Evolutionary conservation across 495 filamentous ascomycete species (phyloP), one percentile per base, ranked within the genome.

Genomic region (Cercophora newfieldiana): DNA sequence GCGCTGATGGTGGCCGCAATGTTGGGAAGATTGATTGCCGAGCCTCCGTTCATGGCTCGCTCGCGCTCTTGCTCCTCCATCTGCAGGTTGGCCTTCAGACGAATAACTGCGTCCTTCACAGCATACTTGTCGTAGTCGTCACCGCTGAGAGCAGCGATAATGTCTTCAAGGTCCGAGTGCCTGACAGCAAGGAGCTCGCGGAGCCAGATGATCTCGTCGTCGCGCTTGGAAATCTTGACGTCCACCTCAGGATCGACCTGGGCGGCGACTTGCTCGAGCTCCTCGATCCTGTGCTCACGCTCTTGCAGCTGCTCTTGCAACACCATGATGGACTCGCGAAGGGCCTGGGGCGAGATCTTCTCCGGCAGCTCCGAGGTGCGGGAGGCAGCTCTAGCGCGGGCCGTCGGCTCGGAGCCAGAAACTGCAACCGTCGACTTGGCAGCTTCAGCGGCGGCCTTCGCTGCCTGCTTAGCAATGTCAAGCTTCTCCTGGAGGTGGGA

Each of bases 61-160:
- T 98, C 96, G 21, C 90, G 90, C 74, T 96, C 95, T 72, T 97
- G 92, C 75, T 91, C 91, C 71, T 98, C 93, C 95, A 99, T 99
- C 75, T 98, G 91, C 19, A 99, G 83, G 70, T 95, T 97, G 21
- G 96, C 91, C 72, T 91, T 93, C 63, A 99, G 86, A 7, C 95
- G 88, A 68, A 97, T 97, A 31, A 93, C 92, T 10, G 93, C 91
- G 74, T 98, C 93, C 66, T 89, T 90, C 62, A 97, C 89, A 18
- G 85, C 83, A 65, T 90, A 85, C 33, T 85, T 83, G 78, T 97
- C 88, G 74, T 90, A 93, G 44, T 83, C 79, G 1, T 93, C 90
- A 60, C 87, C 79, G 8, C 88, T 88, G 30, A 98, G 83, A 14
- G 89, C 89, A 60, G 85, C 83, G 75, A 97, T 93, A 61, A 99